A percentile compares a stretch with the other conserved stretches of the same genome.
phyloP scores from a whole-genome alignment of 2,329 filamentous ascomycete genomes.

The Fusarium piperis region DNA sequence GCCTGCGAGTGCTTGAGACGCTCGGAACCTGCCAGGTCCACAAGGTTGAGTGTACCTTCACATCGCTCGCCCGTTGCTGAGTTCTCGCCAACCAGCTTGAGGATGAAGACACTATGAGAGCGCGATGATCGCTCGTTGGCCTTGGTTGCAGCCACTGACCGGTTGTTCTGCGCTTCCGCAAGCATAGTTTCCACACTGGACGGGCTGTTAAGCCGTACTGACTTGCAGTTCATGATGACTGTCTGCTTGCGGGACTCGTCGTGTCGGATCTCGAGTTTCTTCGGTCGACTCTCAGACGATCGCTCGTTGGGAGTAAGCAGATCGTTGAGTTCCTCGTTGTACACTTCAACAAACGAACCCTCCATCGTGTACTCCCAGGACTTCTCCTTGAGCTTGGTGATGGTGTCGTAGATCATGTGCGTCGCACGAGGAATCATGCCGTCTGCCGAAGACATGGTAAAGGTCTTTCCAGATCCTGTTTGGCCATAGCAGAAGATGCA shows the following conservation, averaged over 20 bases:
- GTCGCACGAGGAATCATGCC: slow-evolving; percentile 97
- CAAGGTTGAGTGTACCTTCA: slow-evolving; percentile 93
- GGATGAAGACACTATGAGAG: slow-evolving; percentile 95
- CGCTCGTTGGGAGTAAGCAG: slow-evolving; percentile 70
- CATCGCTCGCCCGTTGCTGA: slow-evolving; percentile 80
- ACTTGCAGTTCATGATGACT: slow-evolving; percentile 80
- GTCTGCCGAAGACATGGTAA: slow-evolving; percentile 90
- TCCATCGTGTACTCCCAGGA: slow-evolving; percentile 96
- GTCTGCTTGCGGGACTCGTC: slow-evolving; percentile 86
- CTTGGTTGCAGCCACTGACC: slow-evolving; percentile 95
- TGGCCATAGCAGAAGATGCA: slow-evolving; percentile 99
- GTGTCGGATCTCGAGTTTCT: slow-evolving; percentile 89
- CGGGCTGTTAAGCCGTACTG: slow-evolving; percentile 80
- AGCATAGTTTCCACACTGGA: slow-evolving; percentile 84
- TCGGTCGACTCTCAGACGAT: slow-evolving; percentile 75
- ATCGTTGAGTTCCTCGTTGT: slow-evolving; percentile 97
- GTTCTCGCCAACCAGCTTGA: slow-evolving; percentile 80
- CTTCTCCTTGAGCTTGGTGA: slow-evolving; percentile 84
- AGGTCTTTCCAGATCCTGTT: slow-evolving; percentile 96
- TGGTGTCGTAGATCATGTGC: slow-evolving; percentile 91
- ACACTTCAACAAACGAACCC: slow-evolving; percentile 95
- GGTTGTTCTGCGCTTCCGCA: slow-evolving; percentile 81
- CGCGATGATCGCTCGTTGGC: slow-evolving; percentile 95
- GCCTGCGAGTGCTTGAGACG: slow-evolving; percentile 87
- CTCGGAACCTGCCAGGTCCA: slow-evolving; percentile 94